Conservation (phyloP, 2,329 filamentous ascomycete genomes). For the Domatiomyces globalis region DNA sequence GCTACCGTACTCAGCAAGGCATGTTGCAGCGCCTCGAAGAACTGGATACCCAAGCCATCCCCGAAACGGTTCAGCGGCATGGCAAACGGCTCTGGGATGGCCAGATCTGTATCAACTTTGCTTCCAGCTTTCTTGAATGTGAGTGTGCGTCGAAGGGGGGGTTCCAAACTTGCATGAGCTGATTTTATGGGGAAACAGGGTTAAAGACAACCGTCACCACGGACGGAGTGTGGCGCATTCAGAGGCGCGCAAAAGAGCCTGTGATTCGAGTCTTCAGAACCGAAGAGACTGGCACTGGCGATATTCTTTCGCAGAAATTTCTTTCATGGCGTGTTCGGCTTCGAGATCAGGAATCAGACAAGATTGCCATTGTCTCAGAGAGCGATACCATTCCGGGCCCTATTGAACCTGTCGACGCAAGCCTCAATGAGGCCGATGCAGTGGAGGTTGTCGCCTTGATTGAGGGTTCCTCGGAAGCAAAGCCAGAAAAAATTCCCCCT, state of each 20-base stretch:
- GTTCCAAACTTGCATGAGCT: not conserved
- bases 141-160: constrained; percentile 23
- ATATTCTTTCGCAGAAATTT: constrained; percentile 64
- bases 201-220: constrained; percentile 44
- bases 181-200: constrained; percentile 32
- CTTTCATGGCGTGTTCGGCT: constrained; percentile 48
- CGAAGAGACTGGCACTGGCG: constrained; percentile 59
- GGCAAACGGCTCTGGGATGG: constrained; percentile 70
- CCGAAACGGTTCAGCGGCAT: constrained; percentile 54
- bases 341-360: constrained; percentile 4
- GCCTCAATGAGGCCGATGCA: not conserved
- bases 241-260: constrained; percentile 46
- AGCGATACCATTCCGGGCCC: too few relatives aligned
- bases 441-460: not conserved
- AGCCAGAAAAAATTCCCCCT: not conserved
- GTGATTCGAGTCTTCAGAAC: constrained; percentile 60
- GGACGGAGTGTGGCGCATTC: constrained; percentile 72
- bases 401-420: not conserved
- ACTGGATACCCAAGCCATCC: constrained; percentile 65
- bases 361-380: constrained; percentile 6
- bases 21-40: constrained; percentile 60
- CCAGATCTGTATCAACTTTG: constrained; percentile 86
- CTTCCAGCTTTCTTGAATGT: constrained; percentile 64
- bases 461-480: not conserved
- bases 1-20: constrained; percentile 63